These are phyloP conservation scores for Vanderwaltozyma yarrowii DNA, from an alignment of 805 yeast species.

Conservation along the genomic window DNA sequence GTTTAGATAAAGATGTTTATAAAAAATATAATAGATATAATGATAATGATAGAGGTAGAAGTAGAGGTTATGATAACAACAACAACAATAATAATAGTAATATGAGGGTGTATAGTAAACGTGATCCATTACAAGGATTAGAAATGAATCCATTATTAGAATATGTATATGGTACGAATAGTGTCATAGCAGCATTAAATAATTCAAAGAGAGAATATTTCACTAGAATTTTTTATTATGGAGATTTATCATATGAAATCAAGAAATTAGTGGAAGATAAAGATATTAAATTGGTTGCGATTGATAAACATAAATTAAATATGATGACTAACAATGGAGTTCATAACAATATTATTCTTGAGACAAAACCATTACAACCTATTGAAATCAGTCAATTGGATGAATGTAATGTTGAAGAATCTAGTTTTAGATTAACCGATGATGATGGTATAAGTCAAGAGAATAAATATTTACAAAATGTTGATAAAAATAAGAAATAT, in stretches of 20 bases:
- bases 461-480: background rate
- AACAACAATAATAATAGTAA: too few relatives aligned
- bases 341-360: conserved; percentile 72
- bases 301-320: conserved; percentile 43
- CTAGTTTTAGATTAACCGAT: conserved; percentile 9
- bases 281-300: conserved; percentile 14
- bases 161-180: conserved; percentile 64
- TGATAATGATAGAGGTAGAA: background rate
- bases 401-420: conserved; percentile 12
- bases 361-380: conserved; percentile 37
- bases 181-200: conserved; percentile 61
- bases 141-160: conserved; percentile 45
- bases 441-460: conserved; percentile 8
- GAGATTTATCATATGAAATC: conserved; percentile 34
- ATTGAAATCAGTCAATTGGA: conserved; percentile 26
- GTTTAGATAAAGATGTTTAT: conserved; percentile 5
- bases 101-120: conserved; percentile 3
- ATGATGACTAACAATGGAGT: conserved; percentile 54
- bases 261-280: conserved; percentile 35
- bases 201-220: conserved; percentile 44
- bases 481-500: conserved; percentile 17
- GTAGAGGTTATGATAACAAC: background rate
- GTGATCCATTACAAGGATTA: conserved; percentile 6
- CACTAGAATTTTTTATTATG: conserved; percentile 42
- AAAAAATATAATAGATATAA: background rate